Evolutionary conservation across 495 filamentous ascomycete species (phyloP).

Genomic region (Corynascus novoguineensis): DNA sequence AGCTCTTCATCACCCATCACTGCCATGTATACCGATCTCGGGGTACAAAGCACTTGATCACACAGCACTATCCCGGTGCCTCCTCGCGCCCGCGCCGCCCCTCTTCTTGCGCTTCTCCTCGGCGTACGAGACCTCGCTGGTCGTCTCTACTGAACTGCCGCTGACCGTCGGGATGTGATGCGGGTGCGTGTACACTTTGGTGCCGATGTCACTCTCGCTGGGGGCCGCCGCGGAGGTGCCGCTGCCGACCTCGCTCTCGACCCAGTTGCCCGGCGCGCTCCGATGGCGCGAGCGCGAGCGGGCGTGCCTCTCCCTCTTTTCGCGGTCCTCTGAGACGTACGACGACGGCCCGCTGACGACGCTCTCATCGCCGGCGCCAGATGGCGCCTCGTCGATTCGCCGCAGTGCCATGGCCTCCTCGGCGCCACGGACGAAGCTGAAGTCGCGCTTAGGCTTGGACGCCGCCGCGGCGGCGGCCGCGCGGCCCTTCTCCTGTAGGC

Average conservation of each 20-base stretch:
- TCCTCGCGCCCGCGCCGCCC: constrained; percentile 23
- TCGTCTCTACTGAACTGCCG: constrained; percentile 32
- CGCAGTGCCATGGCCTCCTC: constrained; percentile 35
- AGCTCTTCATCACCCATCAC: background rate
- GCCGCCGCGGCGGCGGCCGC: constrained; percentile 19
- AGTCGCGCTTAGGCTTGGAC: constrained; percentile 34
- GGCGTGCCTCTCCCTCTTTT: background rate
- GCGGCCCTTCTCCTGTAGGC: constrained; percentile 39
- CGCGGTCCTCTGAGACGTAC: background rate
- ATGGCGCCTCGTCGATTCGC: constrained; percentile 25
- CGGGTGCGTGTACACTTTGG: constrained; percentile 73
- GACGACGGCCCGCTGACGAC: constrained; percentile 7
- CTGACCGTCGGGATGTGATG: constrained; percentile 59
- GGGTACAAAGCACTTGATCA: background rate
- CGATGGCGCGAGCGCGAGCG: constrained; percentile 14
- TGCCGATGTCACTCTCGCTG: constrained; percentile 61
- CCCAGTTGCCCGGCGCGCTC: constrained; percentile 47
- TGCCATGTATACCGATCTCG: background rate
- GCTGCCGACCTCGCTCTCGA: constrained; percentile 50
- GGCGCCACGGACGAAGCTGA: constrained; percentile 43
- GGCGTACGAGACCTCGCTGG: constrained; percentile 28
- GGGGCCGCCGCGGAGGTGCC: no score
- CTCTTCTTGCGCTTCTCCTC: constrained; percentile 35
- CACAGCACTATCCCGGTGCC: constrained; percentile 8
- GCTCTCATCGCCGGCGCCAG: constrained; percentile 7